These are phyloP conservation scores for Glaciozyma martinii DNA, from an alignment of 768 basidiomycete genomes.

Conservation along the genomic window DNA sequence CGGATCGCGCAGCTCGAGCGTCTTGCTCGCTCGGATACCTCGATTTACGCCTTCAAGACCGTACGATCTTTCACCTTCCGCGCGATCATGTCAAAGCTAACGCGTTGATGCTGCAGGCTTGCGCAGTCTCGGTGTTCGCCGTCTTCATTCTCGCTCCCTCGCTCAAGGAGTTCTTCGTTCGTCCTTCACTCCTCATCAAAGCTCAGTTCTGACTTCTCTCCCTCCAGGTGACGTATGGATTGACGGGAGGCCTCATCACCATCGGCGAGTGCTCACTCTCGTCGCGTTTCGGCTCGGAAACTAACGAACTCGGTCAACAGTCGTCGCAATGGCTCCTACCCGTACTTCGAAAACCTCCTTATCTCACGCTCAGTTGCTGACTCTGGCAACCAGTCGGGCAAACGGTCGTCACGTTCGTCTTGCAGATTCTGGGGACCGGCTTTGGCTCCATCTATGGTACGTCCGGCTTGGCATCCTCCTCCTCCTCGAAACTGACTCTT, in stretches of 20 bases:
- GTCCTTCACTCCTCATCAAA: constrained; percentile 14
- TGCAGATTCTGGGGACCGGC: constrained; percentile 28
- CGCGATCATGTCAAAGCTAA: not conserved
- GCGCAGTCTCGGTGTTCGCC: constrained; percentile 32
- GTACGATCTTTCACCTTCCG: constrained; percentile 5
- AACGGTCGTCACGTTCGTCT: constrained; percentile 36
- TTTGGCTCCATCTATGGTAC: not conserved
- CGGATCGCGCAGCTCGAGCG: constrained; percentile 23
- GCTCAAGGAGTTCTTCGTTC: not conserved
- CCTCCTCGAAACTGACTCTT: no score
- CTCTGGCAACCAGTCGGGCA: constrained; percentile 21
- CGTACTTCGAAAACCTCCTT: not conserved
- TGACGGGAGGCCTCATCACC: constrained; percentile 37
- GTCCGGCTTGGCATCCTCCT: no score
- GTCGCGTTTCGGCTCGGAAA: no score
- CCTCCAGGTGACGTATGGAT: not conserved
- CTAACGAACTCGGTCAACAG: constrained; percentile 17
- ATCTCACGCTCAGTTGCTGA: no score
- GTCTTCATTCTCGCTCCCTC: constrained; percentile 35
- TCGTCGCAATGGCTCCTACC: constrained; percentile 37
- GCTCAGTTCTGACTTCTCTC: constrained; percentile 36
- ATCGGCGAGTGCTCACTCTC: constrained; percentile 22
- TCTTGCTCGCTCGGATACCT: constrained; percentile 19
- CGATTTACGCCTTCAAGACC: constrained; percentile 36
- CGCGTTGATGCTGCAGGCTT: constrained; percentile 6